Conservation (phyloP, 2,329 filamentous ascomycete species). For the Dactylellina parvicollis region DNA sequence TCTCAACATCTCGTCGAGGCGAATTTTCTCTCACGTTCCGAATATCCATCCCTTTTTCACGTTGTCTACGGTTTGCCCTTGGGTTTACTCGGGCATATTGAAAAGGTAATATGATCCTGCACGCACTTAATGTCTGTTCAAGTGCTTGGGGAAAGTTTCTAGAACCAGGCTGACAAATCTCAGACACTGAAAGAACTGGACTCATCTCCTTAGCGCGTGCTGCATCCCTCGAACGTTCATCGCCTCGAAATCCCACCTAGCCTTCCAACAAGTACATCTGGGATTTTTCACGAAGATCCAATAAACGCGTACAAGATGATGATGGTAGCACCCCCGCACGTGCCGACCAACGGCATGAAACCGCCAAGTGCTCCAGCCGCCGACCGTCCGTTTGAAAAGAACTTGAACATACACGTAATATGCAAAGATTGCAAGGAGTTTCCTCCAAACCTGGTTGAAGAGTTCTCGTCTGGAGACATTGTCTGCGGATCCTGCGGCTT, state of each 20-base stretch:
- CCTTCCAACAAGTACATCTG: conserved; percentile 51
- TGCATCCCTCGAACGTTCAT: conserved; percentile 7
- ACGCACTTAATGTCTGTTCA: conserved; percentile 33
- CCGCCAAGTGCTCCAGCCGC: conserved; percentile 58
- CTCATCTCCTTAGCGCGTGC: conserved; percentile 27
- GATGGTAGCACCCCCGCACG: conserved; percentile 30
- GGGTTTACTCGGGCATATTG: conserved; percentile 25
- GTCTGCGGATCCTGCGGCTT: conserved; percentile 92
- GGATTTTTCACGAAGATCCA: conserved; percentile 25
- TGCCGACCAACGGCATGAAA: conserved; percentile 34
- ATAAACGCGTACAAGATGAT: conserved; percentile 29
- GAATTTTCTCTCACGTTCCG: conserved; percentile 19
- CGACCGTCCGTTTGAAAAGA: conserved; percentile 74
- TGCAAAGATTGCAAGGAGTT: conserved; percentile 91
- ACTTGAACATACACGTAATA: conserved; percentile 83
- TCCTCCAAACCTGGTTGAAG: conserved; percentile 92
- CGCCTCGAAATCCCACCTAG: conserved; percentile 34
- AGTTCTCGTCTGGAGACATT: conserved; percentile 90
- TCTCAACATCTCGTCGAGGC: conserved; percentile 14
- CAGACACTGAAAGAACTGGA: conserved; percentile 36
- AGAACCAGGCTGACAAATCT: conserved; percentile 39
- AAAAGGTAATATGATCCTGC: conserved; percentile 52
- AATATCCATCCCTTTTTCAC: conserved; percentile 21
- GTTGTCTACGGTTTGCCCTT: conserved; percentile 24
- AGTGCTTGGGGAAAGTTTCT: conserved; percentile 22